phyloP scores from a whole-genome alignment of 768 basidiomycete species.

The Boletales sp. region DNA sequence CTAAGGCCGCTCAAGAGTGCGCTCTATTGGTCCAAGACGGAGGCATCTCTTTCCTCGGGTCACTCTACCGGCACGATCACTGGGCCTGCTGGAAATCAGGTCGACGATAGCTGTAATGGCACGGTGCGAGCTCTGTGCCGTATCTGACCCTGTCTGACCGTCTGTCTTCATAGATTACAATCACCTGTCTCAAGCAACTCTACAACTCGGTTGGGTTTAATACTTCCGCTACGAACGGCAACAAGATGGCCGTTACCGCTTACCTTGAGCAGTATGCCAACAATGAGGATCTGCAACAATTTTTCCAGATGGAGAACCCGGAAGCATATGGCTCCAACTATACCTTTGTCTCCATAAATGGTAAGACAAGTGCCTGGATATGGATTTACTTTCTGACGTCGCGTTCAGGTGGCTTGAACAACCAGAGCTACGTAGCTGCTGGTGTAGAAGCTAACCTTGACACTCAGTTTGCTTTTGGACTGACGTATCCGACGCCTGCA shows the following conservation, averaged over 20 bases:
- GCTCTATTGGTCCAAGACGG: slow-evolving; percentile 29
- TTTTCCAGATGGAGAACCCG: slow-evolving; percentile 47
- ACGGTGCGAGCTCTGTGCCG: slow-evolving; percentile 15
- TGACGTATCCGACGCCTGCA: slow-evolving; percentile 57
- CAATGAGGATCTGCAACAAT: slow-evolving; percentile 45
- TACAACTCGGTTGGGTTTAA: slow-evolving; percentile 50
- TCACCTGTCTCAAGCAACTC: slow-evolving; percentile 50
- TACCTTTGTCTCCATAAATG: slow-evolving; percentile 51
- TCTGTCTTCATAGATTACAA: slow-evolving; percentile 38
- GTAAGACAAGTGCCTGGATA: slow-evolving; percentile 27
- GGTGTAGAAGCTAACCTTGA: slow-evolving; percentile 68
- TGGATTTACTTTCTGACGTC: slow-evolving; percentile 4
- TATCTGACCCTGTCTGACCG: not conserved
- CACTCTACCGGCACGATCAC: slow-evolving; percentile 16
- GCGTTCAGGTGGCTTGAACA: slow-evolving; percentile 53
- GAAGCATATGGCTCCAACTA: slow-evolving; percentile 49
- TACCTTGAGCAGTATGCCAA: slow-evolving; percentile 58
- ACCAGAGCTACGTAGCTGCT: slow-evolving; percentile 49
- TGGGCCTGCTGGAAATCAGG: slow-evolving; percentile 33
- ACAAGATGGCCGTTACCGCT: slow-evolving; percentile 52
- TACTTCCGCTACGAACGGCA: slow-evolving; percentile 39
- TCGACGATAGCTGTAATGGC: slow-evolving; percentile 47
- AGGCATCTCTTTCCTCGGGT: not conserved
- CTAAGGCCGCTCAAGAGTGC: slow-evolving; percentile 41
- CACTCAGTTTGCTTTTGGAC: slow-evolving; percentile 62